A percentile compares a stretch with the other conserved stretches of the same genome.
Conservation (phyloP, 495 filamentous ascomycete species). For the Hypoxylon fuscum region DNA sequence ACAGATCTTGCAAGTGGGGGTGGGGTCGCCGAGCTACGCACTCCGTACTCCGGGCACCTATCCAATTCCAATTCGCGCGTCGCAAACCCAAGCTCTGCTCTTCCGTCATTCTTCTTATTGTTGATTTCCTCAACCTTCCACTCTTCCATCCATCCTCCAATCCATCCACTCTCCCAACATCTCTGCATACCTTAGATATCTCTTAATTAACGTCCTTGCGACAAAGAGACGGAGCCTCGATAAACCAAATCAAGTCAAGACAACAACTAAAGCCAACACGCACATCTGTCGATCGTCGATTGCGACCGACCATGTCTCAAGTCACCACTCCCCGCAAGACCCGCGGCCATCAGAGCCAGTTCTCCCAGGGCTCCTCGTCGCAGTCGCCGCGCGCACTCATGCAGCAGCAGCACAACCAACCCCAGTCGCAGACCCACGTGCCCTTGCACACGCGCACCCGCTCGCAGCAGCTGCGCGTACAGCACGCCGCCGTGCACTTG, state of each 20-base stretch:
- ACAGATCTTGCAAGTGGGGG: conserved; percentile 8
- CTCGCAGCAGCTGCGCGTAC: conserved; percentile 25
- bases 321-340: conserved; percentile 35
- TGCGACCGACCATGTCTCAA: conserved; percentile 40
- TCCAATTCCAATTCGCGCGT: conserved; percentile 20
- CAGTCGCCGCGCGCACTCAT: conserved; percentile 17
- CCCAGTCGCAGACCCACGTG: no score
- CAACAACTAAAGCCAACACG: not conserved
- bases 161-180: no score
- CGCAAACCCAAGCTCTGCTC: conserved; percentile 13
- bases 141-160: no score
- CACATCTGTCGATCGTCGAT: no score
- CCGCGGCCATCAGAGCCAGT: conserved; percentile 22
- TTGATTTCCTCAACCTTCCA: no score
- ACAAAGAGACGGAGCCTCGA: no score
- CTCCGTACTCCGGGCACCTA: not conserved
- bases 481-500: conserved; percentile 32
- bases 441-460: conserved; percentile 27
- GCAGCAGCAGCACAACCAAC: conserved; percentile 22
- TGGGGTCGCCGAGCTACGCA: conserved; percentile 12
- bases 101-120: not conserved
- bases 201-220: no score
- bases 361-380: conserved; percentile 5
- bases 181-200: no score
- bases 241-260: not conserved